These are phyloP conservation scores for Fusarium palustre DNA, from an alignment of 2,329 filamentous ascomycete species.

Conservation along the genomic window DNA sequence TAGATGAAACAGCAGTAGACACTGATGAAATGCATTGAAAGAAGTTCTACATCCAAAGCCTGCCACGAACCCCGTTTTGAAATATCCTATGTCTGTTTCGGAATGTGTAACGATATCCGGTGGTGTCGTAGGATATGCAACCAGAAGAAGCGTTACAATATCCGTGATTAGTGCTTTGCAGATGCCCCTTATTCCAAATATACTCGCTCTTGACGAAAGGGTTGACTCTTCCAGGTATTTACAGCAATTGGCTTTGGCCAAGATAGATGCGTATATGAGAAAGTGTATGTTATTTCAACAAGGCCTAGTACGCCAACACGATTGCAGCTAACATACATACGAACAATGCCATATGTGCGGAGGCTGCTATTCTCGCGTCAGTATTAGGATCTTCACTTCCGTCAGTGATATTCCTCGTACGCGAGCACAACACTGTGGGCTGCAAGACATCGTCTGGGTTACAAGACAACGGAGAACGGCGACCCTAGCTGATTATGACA, in stretches of 20 bases:
- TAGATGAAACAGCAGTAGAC: conserved; percentile 38
- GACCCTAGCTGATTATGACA: conserved; percentile 27
- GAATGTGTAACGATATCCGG: background rate
- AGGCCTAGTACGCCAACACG: conserved; percentile 4
- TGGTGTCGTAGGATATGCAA: background rate
- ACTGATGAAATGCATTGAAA: conserved; percentile 25
- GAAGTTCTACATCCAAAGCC: background rate
- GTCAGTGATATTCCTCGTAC: conserved; percentile 21
- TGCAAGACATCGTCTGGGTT: conserved; percentile 9
- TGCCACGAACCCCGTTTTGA: background rate
- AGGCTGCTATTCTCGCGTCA: background rate
- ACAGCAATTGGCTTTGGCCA: background rate
- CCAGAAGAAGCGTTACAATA: background rate
- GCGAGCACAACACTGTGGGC: conserved; percentile 18
- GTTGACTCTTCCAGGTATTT: background rate
- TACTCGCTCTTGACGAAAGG: background rate
- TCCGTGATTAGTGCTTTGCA: background rate
- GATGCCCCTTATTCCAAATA: background rate
- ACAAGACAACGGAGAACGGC: background rate
- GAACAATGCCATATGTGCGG: conserved; percentile 2
- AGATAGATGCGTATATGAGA: background rate
- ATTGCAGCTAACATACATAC: background rate
- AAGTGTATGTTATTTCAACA: background rate
- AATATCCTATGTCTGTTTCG: background rate
- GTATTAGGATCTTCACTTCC: conserved; percentile 20